Base-by-base conservation (phyloP, 345 rosid genomes). In the Ailanthus altissimus region DNA sequence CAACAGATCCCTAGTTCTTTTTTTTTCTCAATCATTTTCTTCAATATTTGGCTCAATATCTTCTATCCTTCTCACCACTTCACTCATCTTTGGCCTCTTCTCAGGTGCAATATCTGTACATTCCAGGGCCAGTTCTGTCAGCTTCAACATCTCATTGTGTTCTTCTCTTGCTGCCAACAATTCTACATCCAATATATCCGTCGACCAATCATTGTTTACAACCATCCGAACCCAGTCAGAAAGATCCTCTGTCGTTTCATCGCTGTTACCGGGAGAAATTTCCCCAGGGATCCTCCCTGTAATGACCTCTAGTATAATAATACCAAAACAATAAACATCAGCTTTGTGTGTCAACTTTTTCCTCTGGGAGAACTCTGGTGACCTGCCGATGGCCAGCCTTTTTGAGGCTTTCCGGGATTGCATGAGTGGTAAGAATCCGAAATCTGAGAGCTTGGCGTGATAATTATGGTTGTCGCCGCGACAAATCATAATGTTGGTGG, bases 251-350 rank as follows among this genome's bases (percentile, higher is more conserved):
- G 2, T 74, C 8, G 3, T 69, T 40, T 56, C 86, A 12, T 77
- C 62, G 16, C 38, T 32, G 38, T 67, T 47, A 10, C 23, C 68
- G 0, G 68, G 40, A 0, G 79, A 68, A 28, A 25, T 61, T 43
- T 84, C 83, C 16, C 67, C 83, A 0, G 90, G 89, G 64, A 85
- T 80, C 79, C 77, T 85, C 0, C 93, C 90, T 0, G 91, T 90
- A 60, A 88, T 83, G 49, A 84, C 76, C 80, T 88, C 93, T 3
- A 88, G 75, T 23, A 90, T 11, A 18, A 88, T 28, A 26, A 90
- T 81, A 16, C 93, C 93, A 4, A 88, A 88, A 73, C 91, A 88
- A 73, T 88, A 88, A 6, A 90, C 81, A 70, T 90, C 93, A 0
- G 86, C 60, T 72, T 86, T 85, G 80, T 83, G 84, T 0, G 89